A percentile compares a stretch with the other conserved stretches of the same genome.
Conservation (phyloP, 768 basidiomycete species). For the Serendipita indica region DNA sequence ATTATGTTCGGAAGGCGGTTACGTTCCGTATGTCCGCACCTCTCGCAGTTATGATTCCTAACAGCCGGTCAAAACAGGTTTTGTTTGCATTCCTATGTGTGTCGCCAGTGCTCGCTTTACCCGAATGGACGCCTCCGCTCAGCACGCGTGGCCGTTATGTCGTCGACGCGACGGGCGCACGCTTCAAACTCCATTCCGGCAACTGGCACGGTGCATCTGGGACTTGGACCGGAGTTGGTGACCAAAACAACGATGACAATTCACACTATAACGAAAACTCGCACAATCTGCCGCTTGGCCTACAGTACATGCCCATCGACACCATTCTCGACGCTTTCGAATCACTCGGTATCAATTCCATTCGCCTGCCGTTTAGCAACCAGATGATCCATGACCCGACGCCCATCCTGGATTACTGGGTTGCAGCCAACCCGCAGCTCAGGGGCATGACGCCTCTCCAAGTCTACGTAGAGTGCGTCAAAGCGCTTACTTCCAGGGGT, state of each 20-base stretch:
- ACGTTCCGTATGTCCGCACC: too few relatives aligned
- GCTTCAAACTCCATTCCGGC: constrained; percentile 11
- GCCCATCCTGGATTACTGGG: constrained; percentile 3
- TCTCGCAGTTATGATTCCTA: too few relatives aligned
- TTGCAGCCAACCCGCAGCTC: constrained; percentile 12
- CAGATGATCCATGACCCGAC: constrained; percentile 11
- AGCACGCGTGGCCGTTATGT: constrained; percentile 12
- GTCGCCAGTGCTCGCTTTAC: too few relatives aligned
- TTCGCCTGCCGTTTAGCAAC: constrained; percentile 12
- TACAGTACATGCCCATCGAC: constrained; percentile 10
- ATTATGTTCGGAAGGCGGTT: too few relatives aligned
- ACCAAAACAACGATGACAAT: constrained; percentile 9
- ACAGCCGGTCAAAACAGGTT: too few relatives aligned
- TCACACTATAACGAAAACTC: constrained; percentile 7
- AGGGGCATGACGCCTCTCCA: constrained; percentile 12
- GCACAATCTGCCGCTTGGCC: constrained; percentile 7
- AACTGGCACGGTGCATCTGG: constrained; percentile 13
- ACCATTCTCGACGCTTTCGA: constrained; percentile 11
- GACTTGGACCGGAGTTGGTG: constrained; percentile 10
- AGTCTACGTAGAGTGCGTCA: constrained; percentile 10
- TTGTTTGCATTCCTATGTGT: too few relatives aligned
- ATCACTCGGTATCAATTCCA: constrained; percentile 13
- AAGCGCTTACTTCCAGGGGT: constrained; percentile 10
- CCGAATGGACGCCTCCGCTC: constrained; percentile 11
- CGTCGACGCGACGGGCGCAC: constrained; percentile 12